Evolutionary conservation across 2,329 filamentous ascomycete genomes (phyloP).

Genomic region (Phialemonium atrogriseum): DNA sequence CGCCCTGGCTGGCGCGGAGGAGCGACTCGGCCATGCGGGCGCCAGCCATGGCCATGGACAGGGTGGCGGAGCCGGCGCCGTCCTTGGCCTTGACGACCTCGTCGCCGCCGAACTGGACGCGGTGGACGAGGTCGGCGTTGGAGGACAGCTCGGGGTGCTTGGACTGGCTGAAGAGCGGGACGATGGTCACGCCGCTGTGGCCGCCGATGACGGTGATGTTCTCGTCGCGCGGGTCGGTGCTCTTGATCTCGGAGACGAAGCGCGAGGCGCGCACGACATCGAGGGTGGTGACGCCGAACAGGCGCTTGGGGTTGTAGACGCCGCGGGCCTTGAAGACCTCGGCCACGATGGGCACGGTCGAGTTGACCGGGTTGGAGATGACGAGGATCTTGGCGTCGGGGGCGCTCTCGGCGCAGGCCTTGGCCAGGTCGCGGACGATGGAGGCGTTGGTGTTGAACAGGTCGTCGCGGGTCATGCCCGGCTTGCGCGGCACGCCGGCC

Average conservation of each 20-base stretch:
- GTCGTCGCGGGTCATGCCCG: constrained; percentile 99
- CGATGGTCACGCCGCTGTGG: constrained; percentile 97
- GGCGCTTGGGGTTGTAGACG: constrained; percentile 98
- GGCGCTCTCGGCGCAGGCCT: constrained; percentile 79
- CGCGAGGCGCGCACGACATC: constrained; percentile 95
- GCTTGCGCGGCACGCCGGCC: constrained; percentile 97
- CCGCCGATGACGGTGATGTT: constrained; percentile 94
- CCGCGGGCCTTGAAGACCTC: constrained; percentile 93
- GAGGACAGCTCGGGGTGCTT: constrained; percentile 76
- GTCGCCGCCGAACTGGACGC: constrained; percentile 97
- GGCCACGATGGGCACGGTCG: constrained; percentile 92
- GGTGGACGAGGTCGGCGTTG: constrained; percentile 74
- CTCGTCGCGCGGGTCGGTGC: constrained; percentile 83
- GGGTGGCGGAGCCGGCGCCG: constrained; percentile 90
- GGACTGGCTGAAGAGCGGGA: constrained; percentile 93
- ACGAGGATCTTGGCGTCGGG: constrained; percentile 93
- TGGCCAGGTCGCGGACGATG: constrained; percentile 96
- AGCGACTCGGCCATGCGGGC: constrained; percentile 78
- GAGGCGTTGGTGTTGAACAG: constrained; percentile 99
- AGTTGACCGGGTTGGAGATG: constrained; percentile 99
- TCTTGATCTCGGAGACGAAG: constrained; percentile 94
- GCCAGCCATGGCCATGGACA: constrained; percentile 98
- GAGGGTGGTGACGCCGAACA: constrained; percentile 98
- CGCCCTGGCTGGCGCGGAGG: constrained; percentile 84
- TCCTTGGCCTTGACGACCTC: constrained; percentile 99